phyloP scores from a whole-genome alignment of 2,329 filamentous ascomycete species.

The Tolypocladium pustulatum region DNA sequence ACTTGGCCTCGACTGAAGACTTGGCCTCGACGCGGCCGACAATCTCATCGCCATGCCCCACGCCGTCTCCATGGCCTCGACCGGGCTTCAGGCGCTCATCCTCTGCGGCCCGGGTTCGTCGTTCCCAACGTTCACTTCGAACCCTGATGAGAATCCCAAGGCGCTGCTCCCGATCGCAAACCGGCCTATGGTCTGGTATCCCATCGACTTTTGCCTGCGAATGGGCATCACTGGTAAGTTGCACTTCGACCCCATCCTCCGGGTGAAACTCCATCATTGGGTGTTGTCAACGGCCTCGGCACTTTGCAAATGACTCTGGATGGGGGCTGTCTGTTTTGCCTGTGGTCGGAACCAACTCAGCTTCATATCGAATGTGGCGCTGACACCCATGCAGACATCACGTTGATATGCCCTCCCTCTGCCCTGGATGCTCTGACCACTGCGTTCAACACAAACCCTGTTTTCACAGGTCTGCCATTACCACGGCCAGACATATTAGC shows the following conservation, averaged over 20 bases:
- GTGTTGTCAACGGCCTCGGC: not conserved
- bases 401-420: slow-evolving; percentile 52
- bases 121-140: slow-evolving; percentile 73
- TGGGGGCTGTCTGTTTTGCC: not conserved
- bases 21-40: not conserved
- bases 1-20: not conserved
- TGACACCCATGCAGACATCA: slow-evolving; percentile 40
- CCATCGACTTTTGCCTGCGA: slow-evolving; percentile 74
- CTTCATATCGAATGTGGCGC: not conserved
- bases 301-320: not conserved
- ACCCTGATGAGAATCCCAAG: slow-evolving; percentile 71
- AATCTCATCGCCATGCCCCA: slow-evolving; percentile 51
- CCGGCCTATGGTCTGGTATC: slow-evolving; percentile 83
- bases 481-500: slow-evolving; percentile 68
- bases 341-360: not conserved
- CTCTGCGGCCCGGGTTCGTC: slow-evolving; percentile 75
- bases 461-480: slow-evolving; percentile 61
- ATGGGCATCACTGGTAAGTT: slow-evolving; percentile 63
- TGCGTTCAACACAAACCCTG: slow-evolving; percentile 67
- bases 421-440: slow-evolving; percentile 56
- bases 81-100: slow-evolving; percentile 73
- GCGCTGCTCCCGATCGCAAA: slow-evolving; percentile 76
- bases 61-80: slow-evolving; percentile 60
- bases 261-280: not conserved
- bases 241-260: not conserved